Conservation (phyloP, 139 green algal genomes). For the Chlorella sp. region DNA sequence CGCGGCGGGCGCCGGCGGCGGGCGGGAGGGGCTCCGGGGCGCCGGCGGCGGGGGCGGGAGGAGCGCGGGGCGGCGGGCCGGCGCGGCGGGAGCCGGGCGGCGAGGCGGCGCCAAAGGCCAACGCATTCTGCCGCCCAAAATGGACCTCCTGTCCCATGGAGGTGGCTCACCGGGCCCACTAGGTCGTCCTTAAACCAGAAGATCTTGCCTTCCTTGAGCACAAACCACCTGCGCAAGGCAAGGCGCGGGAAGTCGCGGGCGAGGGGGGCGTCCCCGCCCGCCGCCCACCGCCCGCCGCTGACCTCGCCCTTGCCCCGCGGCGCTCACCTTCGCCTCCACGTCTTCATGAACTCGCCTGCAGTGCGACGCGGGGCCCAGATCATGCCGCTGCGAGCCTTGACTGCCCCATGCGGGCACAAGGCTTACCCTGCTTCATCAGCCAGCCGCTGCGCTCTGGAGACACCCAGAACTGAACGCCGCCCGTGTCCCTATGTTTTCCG, state of each 20-base stretch:
- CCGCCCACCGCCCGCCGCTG: not conserved
- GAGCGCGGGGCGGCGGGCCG: no score
- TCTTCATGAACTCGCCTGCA: slow-evolving; percentile 96
- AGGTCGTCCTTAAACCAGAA: slow-evolving; percentile 98
- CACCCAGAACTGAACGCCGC: slow-evolving; percentile 88
- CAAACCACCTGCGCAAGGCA: slow-evolving; percentile 84
- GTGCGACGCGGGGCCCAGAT: no score
- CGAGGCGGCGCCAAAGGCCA: no score
- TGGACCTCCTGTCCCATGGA: not conserved
- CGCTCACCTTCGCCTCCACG: slow-evolving; percentile 82
- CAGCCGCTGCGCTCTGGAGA: slow-evolving; percentile 83
- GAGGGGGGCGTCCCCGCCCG: not conserved
- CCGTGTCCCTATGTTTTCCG: slow-evolving; percentile 50
- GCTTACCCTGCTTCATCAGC: slow-evolving; percentile 92
- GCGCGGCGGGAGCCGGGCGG: no score
- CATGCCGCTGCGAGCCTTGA: no score
- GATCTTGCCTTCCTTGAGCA: slow-evolving; percentile 98
- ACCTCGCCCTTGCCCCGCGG: not conserved
- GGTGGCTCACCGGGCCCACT: slow-evolving; percentile 73
- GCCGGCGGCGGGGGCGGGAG: no score
- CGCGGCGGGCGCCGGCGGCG: no score
- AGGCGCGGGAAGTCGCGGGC: not conserved
- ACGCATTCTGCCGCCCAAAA: not conserved
- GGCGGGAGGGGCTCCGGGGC: no score
- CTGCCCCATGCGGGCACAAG: no score